phyloP scores from a whole-genome alignment of 208 protist species.

The Porcisia deanei region DNA sequence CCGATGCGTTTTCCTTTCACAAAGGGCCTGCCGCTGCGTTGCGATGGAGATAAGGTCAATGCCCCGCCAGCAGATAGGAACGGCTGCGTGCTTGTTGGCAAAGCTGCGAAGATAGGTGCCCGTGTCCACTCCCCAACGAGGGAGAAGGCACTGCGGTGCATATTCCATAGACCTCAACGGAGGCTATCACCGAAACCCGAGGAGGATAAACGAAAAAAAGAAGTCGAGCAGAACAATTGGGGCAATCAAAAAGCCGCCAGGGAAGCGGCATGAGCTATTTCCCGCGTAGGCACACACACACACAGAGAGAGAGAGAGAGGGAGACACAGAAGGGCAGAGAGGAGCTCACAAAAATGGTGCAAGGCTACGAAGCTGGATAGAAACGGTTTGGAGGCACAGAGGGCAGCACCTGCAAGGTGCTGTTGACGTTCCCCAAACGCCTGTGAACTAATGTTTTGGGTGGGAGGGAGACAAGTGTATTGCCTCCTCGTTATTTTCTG shows the following conservation, averaged over 20 bases:
- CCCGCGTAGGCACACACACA: background rate
- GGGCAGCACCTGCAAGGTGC: too few species aligned
- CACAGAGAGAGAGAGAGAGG: background rate
- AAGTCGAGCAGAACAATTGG: background rate
- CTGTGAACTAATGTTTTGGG: too few species aligned
- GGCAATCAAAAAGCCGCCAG: background rate
- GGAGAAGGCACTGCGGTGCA: conserved; percentile 9
- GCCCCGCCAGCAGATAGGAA: background rate
- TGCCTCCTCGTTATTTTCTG: too few species aligned
- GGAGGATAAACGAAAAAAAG: background rate
- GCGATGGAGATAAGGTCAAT: background rate
- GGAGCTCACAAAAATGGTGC: too few species aligned
- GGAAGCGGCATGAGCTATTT: background rate
- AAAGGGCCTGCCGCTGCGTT: background rate
- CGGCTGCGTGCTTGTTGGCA: background rate
- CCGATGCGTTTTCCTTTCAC: conserved; percentile 23
- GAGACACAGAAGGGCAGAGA: background rate
- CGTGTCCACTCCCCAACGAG: conserved; percentile 6
- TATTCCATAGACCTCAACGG: background rate
- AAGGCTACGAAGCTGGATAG: too few species aligned
- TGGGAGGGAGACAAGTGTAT: too few species aligned
- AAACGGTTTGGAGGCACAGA: too few species aligned
- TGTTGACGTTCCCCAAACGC: too few species aligned
- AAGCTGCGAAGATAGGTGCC: conserved; percentile 3
- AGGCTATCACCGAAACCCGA: background rate